Base-by-base conservation (phyloP, 345 rosid species). In the Arabidopsis suecica region DNA sequence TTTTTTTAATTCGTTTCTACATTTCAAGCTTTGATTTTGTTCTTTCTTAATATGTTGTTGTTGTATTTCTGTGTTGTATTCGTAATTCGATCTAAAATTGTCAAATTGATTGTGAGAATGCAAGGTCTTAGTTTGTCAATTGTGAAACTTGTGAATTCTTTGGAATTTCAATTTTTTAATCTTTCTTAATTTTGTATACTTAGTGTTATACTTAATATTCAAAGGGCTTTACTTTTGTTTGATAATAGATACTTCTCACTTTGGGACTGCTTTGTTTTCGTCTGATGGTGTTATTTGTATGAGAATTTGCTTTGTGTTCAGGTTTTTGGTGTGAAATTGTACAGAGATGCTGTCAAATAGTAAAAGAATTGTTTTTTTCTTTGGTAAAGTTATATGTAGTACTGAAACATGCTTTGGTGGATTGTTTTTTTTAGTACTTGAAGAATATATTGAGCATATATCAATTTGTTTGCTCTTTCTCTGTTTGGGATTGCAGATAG, bases 401-500 rank as follows among this genome's bases (percentile, higher is more conserved):
- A n/a, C 57, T 48, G 11, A 5, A 20, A 6, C 55, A 63, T 41
- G 8, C 18, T 73, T 49, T 50, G 49, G 60, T 40, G 34, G 22
- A 37, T 41, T 45, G 1, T 28, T 42, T 47, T 40, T 2, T 18
- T 28, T 71, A 25, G 5, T 14, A 37, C 28, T 59, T 60, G 11
- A 16, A 25, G 50, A 14, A 6, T 42, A 9, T 55, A 59, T 34
- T 69, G 9, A 76, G 6, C 7, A 57, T 34, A 34, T 5, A 5
- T 9, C 6, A 61, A 18, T 45, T 64, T 1, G 11, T 18, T 72
- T 75, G 11, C 65, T 36, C 38, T 48, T 49, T 63, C 53, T 14
- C 18, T 56, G 60, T 72, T 62, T 73, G 66, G 65, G 72, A 53
- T 84, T 83, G 57, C 85, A 83, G 91, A 77, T 73, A 78, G 86